Conservation (phyloP, 306 rosid species). For the Casuarina glauca region DNA sequence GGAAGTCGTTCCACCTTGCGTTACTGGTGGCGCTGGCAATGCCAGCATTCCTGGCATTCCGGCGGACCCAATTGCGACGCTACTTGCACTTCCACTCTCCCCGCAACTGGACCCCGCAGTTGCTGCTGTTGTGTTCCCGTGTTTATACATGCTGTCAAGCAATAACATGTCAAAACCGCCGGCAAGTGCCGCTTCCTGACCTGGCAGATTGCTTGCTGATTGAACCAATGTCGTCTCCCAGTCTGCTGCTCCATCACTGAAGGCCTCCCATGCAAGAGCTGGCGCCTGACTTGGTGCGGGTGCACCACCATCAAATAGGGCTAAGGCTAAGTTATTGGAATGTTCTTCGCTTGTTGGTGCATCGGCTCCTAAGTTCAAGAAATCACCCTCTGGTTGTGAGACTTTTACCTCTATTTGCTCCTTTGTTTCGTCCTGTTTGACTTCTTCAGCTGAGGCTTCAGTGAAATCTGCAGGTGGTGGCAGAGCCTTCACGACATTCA, state of each 20-base stretch:
- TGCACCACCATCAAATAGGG: conserved; percentile 66
- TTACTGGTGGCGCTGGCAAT: conserved; percentile 66
- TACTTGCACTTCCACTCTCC: conserved; percentile 76
- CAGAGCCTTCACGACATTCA: conserved; percentile 59
- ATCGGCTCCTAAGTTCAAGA: conserved; percentile 68
- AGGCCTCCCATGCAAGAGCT: conserved; percentile 77
- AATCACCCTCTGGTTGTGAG: conserved; percentile 50
- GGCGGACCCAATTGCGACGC: conserved; percentile 77
- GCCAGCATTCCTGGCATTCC: conserved; percentile 80
- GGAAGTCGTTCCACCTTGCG: conserved; percentile 3
- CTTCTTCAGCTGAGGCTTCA: conserved; percentile 29
- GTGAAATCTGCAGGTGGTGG: conserved; percentile 57
- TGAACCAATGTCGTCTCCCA: conserved; percentile 87
- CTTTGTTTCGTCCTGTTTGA: conserved; percentile 23
- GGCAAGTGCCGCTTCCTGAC: conserved; percentile 52
- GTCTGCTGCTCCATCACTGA: conserved; percentile 51
- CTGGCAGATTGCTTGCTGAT: conserved; percentile 50
- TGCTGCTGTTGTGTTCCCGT: conserved; percentile 33
- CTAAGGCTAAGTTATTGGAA: conserved; percentile 59
- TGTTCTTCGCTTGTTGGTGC: conserved; percentile 35
- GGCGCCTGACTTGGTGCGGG: conserved; percentile 23
- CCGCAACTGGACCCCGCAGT: conserved; percentile 55
- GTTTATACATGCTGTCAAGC: conserved; percentile 83
- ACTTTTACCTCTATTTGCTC: conserved; percentile 25
- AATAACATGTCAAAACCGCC: conserved; percentile 77